A percentile compares a stretch with the other conserved stretches of the same genome.
These are phyloP conservation scores for Vaccinium myrtillus DNA, from an alignment of 148 eudicot species.

Conservation along the genomic window DNA sequence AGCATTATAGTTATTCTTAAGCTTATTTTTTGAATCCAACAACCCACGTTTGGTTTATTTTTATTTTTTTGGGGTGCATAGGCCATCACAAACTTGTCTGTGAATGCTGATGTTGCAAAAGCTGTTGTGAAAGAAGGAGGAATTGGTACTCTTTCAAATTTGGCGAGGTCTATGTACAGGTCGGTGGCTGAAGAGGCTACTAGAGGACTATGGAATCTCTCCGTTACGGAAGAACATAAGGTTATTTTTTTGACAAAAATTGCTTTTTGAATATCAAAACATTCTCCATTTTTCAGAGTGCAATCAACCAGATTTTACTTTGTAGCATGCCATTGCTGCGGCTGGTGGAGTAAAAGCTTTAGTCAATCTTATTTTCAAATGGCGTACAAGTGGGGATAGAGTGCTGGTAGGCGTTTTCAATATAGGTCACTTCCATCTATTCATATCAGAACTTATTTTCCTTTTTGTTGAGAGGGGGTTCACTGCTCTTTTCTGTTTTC, in stretches of 20 bases:
- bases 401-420: constrained; percentile 66
- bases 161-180: constrained; percentile 90
- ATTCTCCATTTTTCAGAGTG: background rate
- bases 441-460: background rate
- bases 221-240: constrained; percentile 97
- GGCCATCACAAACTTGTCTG: constrained; percentile 96
- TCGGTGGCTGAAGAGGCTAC: constrained; percentile 97
- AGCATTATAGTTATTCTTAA: background rate
- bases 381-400: constrained; percentile 74
- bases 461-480: background rate
- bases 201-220: constrained; percentile 94
- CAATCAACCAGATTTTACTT: constrained; percentile 9
- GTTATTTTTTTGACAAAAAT: constrained; percentile 31
- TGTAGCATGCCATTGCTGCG: constrained; percentile 82
- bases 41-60: background rate
- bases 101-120: constrained; percentile 85
- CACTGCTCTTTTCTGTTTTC: constrained; percentile 3
- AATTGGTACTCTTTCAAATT: constrained; percentile 61
- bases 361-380: constrained; percentile 84
- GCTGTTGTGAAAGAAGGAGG: constrained; percentile 99
- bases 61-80: constrained; percentile 23
- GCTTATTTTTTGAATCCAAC: background rate
- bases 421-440: background rate
- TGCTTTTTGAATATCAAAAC: background rate
- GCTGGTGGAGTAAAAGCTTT: constrained; percentile 88